These are phyloP conservation scores for Annona cherimola DNA, from an alignment of 164 flowering plant species.

Conservation along the genomic window DNA sequence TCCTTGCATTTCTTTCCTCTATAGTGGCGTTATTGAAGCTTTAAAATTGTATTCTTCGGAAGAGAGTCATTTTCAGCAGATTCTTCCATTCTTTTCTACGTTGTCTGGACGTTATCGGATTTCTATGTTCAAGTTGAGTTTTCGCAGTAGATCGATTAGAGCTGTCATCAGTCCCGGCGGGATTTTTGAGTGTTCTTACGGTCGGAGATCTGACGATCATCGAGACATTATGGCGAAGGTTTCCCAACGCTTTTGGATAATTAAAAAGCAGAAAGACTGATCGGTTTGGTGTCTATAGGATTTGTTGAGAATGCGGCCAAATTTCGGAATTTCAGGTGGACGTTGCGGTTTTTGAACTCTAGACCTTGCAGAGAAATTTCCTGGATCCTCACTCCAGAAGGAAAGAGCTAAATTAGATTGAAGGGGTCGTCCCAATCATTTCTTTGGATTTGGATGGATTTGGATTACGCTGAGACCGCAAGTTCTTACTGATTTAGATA, in stretches of 20 bases:
- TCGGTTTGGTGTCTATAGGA: not conserved
- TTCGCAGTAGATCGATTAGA: slow-evolving; percentile 6
- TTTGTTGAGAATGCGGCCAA: not conserved
- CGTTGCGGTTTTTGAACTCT: not conserved
- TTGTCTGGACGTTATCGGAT: not conserved
- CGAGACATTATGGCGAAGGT: not conserved
- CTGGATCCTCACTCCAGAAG: not conserved
- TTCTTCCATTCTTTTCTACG: not conserved
- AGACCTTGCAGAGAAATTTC: not conserved
- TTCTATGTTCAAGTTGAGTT: slow-evolving; percentile 6
- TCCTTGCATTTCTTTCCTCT: not conserved
- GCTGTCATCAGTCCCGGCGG: not conserved
- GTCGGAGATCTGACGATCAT: not conserved
- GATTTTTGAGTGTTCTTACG: not conserved
- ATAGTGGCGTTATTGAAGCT: not conserved
- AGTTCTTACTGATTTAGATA: not conserved
- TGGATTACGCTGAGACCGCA: not conserved
- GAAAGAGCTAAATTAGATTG: not conserved
- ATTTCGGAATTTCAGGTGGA: not conserved
- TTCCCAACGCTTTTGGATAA: slow-evolving; percentile 1
- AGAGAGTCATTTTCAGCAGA: not conserved
- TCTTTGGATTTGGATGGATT: not conserved
- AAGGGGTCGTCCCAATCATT: not conserved
- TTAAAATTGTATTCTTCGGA: not conserved
- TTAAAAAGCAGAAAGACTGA: not conserved